phyloP scores from a whole-genome alignment of 331 rosid genomes.

The Ulmus americana region DNA sequence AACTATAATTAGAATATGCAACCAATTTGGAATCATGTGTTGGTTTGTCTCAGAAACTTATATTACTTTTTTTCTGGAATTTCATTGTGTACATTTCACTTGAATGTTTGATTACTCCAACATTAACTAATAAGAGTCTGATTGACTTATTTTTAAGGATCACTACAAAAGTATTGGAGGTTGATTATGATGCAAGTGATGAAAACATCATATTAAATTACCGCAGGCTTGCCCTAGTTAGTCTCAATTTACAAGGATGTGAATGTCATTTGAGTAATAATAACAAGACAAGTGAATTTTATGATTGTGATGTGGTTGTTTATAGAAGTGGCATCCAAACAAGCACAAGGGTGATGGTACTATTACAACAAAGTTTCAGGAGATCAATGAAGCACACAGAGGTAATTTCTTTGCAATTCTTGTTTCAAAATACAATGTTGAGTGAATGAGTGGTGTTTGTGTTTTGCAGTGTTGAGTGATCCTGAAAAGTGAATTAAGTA shows the following conservation, averaged over 20 bases:
- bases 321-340: slow-evolving; percentile 85
- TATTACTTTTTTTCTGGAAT: too few species aligned
- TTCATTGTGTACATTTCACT: slow-evolving; percentile 6
- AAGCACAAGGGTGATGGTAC: slow-evolving; percentile 52
- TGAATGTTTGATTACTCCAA: slow-evolving; percentile 5
- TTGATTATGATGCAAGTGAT: slow-evolving; percentile 73
- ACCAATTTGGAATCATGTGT: too few species aligned
- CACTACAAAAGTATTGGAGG: slow-evolving; percentile 76
- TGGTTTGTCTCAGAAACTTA: too few species aligned
- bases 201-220: slow-evolving; percentile 62
- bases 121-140: slow-evolving; percentile 11
- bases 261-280: not conserved
- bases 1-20: too few species aligned
- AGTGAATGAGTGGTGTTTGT: too few species aligned
- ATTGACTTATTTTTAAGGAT: slow-evolving; percentile 43
- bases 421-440: too few species aligned
- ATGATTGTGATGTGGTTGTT: slow-evolving; percentile 22
- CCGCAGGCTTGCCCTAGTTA: slow-evolving; percentile 70
- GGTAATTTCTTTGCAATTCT: slow-evolving; percentile 32
- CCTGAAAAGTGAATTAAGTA: slow-evolving; percentile 59
- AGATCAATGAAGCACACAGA: slow-evolving; percentile 71
- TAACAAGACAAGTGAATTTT: not conserved
- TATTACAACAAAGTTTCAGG: slow-evolving; percentile 70
- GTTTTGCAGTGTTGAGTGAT: slow-evolving; percentile 51
- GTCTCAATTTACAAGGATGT: slow-evolving; percentile 16